Evolutionary conservation across 2,329 filamentous ascomycete genomes (phyloP).

Genomic region (Cyphellophora europaea): DNA sequence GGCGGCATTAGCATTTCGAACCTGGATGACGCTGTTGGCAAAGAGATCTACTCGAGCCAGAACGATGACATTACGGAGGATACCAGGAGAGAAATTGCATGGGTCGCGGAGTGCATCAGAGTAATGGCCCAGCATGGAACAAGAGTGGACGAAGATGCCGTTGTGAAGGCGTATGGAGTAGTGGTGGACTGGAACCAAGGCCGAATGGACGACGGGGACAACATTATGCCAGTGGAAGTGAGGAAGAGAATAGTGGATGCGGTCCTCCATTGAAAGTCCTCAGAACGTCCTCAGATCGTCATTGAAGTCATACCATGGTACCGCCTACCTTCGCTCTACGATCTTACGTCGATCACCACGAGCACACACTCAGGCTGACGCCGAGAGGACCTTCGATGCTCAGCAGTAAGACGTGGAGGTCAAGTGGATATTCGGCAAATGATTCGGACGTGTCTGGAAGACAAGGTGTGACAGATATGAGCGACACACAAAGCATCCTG

Average conservation of each 20-base stretch:
- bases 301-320: no score
- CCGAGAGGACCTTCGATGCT: no score
- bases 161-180: conserved; percentile 72
- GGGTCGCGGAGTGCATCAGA: conserved; percentile 70
- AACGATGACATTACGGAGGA: conserved; percentile 73
- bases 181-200: conserved; percentile 58
- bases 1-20: conserved; percentile 58
- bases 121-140: conserved; percentile 74
- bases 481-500: no score
- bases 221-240: conserved; percentile 10
- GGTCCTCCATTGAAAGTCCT: conserved; percentile 13
- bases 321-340: no score
- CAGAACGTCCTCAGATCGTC: no score
- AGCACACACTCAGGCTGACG: no score
- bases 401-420: no score
- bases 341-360: no score
- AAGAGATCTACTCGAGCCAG: conserved; percentile 86
- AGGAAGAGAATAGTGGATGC: conserved; percentile 16
- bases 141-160: conserved; percentile 81
- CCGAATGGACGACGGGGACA: conserved; percentile 21
- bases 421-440: no score
- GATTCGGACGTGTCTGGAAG: no score
- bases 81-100: conserved; percentile 79
- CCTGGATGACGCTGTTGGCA: conserved; percentile 77
- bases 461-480: no score